Evolutionary conservation across 2,329 filamentous ascomycete genomes (phyloP), one percentile per base, ranked within the genome.

Genomic region (Trichoderma cornu-damae): DNA sequence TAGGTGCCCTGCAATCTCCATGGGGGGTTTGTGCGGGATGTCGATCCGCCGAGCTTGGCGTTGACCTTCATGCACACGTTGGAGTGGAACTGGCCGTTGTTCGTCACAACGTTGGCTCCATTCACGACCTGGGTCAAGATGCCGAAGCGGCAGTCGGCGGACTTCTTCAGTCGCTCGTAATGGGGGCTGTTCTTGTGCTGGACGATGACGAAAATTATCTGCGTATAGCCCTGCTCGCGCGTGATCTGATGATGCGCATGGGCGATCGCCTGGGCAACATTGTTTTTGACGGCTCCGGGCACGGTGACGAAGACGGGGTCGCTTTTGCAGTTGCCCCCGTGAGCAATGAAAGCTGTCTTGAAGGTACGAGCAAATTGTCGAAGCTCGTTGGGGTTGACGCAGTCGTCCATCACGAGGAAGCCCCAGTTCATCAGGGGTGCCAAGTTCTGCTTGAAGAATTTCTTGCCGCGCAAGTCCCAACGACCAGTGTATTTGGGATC

Each of bases 41-140:
- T 96, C 0, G 83, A 81, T 5, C 94, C 94, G 12, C 94, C 94
- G 2, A 99, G 81, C 76, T 99, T 99, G 3, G 90, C 88, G 65
- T 99, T 97, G 63, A 99, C 85, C 76, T 99, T 99, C 90, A 99
- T 94, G 62, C 85, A 82, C 0, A 99, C 90, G 61, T 99, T 99
- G 1, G 89, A 94, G 66, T 89, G 87, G 72, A 97, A 97, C 66
- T 99, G 94, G 0, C 80, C 80, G 20, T 88, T 83, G 14, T 82
- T 83, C 68, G 87, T 87, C 35, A 75, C 65, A 1, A 93, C 88
- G 59, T 95, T 87, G 0, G 75, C 74, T 2, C 78, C 76, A 62
- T 91, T 86, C n/a, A 97, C 68, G 61, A 92, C 87, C 69, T 97
- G 94, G 0, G 90, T 90, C 0, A 90, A 79, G 12, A 92, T 81